Conservation (phyloP, 2,329 filamentous ascomycete species). For the Basipetospora sp. region DNA sequence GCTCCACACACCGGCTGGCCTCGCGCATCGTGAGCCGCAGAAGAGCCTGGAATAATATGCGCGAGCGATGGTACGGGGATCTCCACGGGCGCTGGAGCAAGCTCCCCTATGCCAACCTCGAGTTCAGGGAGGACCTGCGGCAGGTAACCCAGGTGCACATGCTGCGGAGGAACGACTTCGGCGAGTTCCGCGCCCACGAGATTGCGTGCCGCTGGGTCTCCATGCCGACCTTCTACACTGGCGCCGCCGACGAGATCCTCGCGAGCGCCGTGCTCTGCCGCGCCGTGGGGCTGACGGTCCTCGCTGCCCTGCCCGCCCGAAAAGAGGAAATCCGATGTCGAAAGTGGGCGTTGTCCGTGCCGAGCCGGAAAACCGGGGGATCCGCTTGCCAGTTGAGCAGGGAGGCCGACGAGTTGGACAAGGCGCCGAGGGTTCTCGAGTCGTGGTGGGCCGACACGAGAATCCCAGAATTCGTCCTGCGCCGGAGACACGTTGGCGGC, state of each 20-base stretch:
- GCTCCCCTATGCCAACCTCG: not conserved
- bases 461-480: conserved; percentile 1
- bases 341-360: no score
- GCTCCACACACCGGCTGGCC: no score
- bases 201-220: conserved; percentile 1
- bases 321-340: not conserved
- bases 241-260: not conserved
- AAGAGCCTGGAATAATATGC: not conserved
- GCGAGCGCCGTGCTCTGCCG: not conserved
- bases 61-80: conserved; percentile 6
- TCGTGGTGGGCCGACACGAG: conserved; percentile 1
- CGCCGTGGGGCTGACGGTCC: not conserved
- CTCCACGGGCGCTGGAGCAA: not conserved
- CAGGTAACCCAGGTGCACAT: conserved; percentile 1
- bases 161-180: not conserved
- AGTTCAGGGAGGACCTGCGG: conserved; percentile 3
- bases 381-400: not conserved
- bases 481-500: not conserved
- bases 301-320: conserved; percentile 1
- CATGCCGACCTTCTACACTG: not conserved
- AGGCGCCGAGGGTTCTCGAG: not conserved
- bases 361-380: no score
- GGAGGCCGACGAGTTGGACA: not conserved
- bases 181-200: conserved; percentile 3
- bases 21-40: not conserved